phyloP scores from a whole-genome alignment of 2,329 filamentous ascomycete species.

The Diaporthe sp. region DNA sequence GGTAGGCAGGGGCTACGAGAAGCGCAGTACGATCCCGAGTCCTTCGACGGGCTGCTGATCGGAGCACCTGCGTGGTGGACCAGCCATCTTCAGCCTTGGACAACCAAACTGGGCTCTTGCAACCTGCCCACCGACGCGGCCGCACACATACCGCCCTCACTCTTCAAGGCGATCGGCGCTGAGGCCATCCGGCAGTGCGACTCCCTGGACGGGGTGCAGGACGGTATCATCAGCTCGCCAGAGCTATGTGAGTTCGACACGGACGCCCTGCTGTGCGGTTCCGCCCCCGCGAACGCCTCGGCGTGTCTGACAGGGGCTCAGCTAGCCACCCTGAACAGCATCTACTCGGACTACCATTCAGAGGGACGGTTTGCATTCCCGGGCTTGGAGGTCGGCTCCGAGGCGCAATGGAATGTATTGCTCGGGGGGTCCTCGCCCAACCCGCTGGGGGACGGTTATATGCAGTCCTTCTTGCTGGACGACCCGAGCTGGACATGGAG shows the following conservation, averaged over 20 bases:
- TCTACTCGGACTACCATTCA: conserved; percentile 40
- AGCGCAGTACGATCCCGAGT: conserved; percentile 61
- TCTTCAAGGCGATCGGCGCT: conserved; percentile 51
- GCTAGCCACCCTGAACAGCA: conserved; percentile 45
- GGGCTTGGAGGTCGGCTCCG: conserved; percentile 58
- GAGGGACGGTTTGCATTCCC: conserved; percentile 40
- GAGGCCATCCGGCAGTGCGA: conserved; percentile 55
- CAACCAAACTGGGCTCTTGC: conserved; percentile 53
- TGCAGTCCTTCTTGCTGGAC: conserved; percentile 42
- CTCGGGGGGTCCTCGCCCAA: conserved; percentile 37
- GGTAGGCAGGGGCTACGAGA: conserved; percentile 68
- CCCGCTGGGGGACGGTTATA: conserved; percentile 42
- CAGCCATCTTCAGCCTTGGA: conserved; percentile 51
- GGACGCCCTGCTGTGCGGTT: conserved; percentile 46
- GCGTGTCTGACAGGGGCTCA: conserved; percentile 44
- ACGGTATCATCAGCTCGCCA: conserved; percentile 48
- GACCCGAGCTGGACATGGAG: conserved; percentile 44
- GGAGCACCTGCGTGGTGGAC: conserved; percentile 57
- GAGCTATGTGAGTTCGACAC: conserved; percentile 38
- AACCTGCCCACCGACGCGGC: conserved; percentile 54
- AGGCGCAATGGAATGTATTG: conserved; percentile 40
- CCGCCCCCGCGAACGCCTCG: neutral
- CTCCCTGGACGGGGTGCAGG: conserved; percentile 51
- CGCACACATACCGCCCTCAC: conserved; percentile 52
- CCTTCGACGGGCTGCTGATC: conserved; percentile 68